Base-by-base conservation (phyloP, 345 rosid species). In the Moricandia arvensis region DNA sequence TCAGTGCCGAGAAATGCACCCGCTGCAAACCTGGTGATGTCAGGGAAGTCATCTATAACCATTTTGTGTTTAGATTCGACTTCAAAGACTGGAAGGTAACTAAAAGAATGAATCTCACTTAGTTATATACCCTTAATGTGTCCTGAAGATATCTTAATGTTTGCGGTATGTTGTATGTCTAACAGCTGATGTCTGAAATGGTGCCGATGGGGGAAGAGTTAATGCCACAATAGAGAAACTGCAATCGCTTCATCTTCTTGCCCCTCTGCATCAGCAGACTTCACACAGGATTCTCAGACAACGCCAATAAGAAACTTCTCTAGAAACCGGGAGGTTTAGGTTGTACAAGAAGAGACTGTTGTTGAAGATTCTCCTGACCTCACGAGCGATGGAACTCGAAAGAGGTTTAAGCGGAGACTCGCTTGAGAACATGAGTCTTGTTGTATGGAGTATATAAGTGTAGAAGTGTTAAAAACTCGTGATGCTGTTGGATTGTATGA, bases 1-100 rank as follows among this genome's bases (percentile, higher is more conserved):
- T 59, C 92, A 94, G 97, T 84, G 26, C 96, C 97, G 15, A 85
- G 77, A 80, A 95, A 95, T 81, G 97, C 93, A 66, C 96, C 99
- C 13, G 80, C 84, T 75, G 82, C 95, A 4, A 30, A 43, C 51
- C 62, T 82, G n/a, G 84, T 90, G 47, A 75, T 79, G 81, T 85
- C 89, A 0, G 88, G 35, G 84, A 87, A 64, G 97, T 82, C 5
- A 27, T 77, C 37, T 95, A 89, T 51, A 79, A 73, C 34, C 99
- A 95, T 79, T 95, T 92, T 69, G 93, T 95, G 12, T 95, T 95
- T 83, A 84, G 97, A 83, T 89, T 87, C 37, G 97, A 92, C 71
- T 92, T 82, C 77, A 85, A 79, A 82, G 97, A 95, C 73, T 92
- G 99, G 99, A 84, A 95, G 96, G 97, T 89, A 84, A 9, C 3